Evolutionary conservation across 139 green algal species (phyloP).

Genomic region (Haematococcus lacustris): DNA sequence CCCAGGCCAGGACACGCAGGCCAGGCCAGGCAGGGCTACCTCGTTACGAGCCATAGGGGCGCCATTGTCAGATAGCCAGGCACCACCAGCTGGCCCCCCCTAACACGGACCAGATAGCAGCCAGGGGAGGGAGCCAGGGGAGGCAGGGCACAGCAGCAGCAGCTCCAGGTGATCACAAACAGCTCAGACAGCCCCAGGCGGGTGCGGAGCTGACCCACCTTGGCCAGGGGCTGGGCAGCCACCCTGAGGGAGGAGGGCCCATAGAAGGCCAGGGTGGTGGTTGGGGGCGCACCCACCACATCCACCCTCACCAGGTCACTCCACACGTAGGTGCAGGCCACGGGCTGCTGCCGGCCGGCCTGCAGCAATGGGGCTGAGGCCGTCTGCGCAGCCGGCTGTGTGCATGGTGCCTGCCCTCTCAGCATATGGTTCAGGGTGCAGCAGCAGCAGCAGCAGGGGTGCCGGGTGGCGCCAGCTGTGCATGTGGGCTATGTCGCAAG

Average conservation of each 20-base stretch:
- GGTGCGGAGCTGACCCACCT: no score
- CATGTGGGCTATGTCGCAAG: not conserved
- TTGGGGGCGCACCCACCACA: conserved; percentile 44
- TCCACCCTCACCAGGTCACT: conserved; percentile 65
- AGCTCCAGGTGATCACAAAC: no score
- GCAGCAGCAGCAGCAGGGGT: not conserved
- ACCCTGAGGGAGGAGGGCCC: conserved; percentile 37
- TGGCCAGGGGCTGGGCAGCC: conserved; percentile 21
- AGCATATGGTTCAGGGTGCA: not conserved
- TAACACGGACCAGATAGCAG: no score
- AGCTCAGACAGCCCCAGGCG: no score
- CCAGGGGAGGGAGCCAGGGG: no score
- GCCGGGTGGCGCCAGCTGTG: not conserved
- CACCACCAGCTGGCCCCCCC: no score
- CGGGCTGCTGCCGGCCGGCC: not conserved
- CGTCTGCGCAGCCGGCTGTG: no score
- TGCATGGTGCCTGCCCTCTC: not conserved
- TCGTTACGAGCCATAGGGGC: no score
- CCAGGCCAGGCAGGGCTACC: no score
- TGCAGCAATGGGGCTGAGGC: not conserved
- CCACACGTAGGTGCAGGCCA: conserved; percentile 66
- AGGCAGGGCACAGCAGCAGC: no score
- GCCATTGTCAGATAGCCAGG: no score
- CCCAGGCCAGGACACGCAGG: no score
- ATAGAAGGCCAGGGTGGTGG: conserved; percentile 18